Conservation (phyloP, 2,329 filamentous ascomycete genomes). For the Phyllosticta citrichinensis region DNA sequence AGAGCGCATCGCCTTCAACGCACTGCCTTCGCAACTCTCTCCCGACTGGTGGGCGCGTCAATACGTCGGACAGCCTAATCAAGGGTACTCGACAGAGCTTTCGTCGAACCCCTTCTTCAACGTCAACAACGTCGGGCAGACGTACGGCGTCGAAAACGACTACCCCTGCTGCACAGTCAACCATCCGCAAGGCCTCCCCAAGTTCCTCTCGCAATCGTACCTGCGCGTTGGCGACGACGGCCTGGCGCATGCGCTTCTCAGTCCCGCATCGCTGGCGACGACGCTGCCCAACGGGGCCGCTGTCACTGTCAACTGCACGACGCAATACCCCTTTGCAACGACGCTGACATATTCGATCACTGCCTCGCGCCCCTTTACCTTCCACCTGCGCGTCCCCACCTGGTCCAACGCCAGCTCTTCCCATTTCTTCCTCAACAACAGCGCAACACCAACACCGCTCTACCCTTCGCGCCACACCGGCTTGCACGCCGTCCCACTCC, state of each 20-base stretch:
- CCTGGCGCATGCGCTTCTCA: slow-evolving; percentile 42
- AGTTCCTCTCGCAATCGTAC: slow-evolving; percentile 40
- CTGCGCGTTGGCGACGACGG: slow-evolving; percentile 33
- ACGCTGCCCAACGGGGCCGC: slow-evolving; percentile 19
- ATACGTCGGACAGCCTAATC: slow-evolving; percentile 46
- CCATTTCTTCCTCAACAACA: slow-evolving; percentile 5
- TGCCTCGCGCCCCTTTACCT: slow-evolving; percentile 28
- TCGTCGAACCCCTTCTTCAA: slow-evolving; percentile 38
- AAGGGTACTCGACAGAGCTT: slow-evolving; percentile 39
- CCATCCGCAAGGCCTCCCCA: slow-evolving; percentile 47
- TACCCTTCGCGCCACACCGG: slow-evolving; percentile 27
- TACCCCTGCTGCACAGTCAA: slow-evolving; percentile 51
- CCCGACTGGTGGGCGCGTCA: slow-evolving; percentile 48
- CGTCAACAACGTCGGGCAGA: slow-evolving; percentile 35
- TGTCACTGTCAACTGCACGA: slow-evolving; percentile 37
- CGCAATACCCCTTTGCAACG: slow-evolving; percentile 40
- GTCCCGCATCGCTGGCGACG: slow-evolving; percentile 35
- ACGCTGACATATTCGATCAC: slow-evolving; percentile 32
- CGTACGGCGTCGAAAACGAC: slow-evolving; percentile 42
- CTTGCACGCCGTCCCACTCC: slow-evolving; percentile 29
- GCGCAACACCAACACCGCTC: slow-evolving; percentile 11
- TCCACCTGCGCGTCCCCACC: slow-evolving; percentile 37
- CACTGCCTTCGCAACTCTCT: slow-evolving; percentile 41
- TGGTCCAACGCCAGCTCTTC: slow-evolving; percentile 27
- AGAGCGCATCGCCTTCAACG: slow-evolving; percentile 46